Conservation (phyloP, 441 rosid genomes). For the Croton laevigatus region DNA sequence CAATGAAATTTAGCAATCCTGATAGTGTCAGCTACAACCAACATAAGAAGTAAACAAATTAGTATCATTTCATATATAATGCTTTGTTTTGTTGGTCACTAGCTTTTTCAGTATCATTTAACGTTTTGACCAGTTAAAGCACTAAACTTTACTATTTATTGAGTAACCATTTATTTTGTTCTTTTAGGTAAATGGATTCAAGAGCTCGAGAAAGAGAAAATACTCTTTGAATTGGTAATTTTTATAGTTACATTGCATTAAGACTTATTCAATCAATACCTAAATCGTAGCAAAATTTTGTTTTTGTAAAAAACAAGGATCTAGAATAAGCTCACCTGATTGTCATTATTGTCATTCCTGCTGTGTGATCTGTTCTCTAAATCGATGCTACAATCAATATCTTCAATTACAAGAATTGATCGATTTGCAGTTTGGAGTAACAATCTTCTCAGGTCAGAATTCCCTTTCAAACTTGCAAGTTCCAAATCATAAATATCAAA, state of each 20-base stretch:
- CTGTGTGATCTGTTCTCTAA: constrained; percentile 36
- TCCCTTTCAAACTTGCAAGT: constrained; percentile 32
- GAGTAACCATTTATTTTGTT: background rate
- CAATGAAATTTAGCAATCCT: constrained; percentile 36
- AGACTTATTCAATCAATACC: no score
- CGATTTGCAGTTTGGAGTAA: constrained; percentile 52
- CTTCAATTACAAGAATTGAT: constrained; percentile 65
- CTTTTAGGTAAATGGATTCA: no score
- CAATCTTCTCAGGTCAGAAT: constrained; percentile 42
- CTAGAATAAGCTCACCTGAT: constrained; percentile 6
- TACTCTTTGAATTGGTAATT: no score
- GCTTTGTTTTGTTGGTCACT: no score
- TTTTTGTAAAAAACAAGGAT: background rate
- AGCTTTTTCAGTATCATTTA: no score
- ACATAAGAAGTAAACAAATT: background rate
- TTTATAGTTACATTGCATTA: no score
- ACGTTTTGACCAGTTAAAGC: no score
- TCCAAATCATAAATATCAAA: constrained; percentile 70
- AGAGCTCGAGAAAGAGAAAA: background rate
- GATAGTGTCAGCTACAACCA: constrained; percentile 33
- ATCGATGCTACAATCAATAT: constrained; percentile 61
- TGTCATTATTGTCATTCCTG: background rate
- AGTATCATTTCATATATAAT: no score
- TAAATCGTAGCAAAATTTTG: no score
- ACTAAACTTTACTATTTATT: no score